Evolutionary conservation across 495 filamentous ascomycete species (phyloP).

Genomic region (Trypethelium eluteriae): DNA sequence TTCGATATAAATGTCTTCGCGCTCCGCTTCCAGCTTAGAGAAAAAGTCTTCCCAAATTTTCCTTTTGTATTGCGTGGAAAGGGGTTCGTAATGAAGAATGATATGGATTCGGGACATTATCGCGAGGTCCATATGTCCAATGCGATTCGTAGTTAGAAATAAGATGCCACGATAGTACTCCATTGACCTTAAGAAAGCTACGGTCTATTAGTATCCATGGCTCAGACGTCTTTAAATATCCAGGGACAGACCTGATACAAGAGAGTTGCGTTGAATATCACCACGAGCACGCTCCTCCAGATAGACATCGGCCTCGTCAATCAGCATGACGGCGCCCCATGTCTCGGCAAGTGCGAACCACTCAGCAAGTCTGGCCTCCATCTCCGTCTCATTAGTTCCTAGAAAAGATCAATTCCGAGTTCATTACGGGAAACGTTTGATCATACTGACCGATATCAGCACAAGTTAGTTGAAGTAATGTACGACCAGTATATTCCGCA

Average conservation of each 20-base stretch:
- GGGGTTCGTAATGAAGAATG: neutral
- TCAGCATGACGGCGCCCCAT: constrained; percentile 21
- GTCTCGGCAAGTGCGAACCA: constrained; percentile 11
- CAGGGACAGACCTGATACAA: neutral
- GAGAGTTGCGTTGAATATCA: constrained; percentile 20
- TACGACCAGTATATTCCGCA: neutral
- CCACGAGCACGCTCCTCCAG: constrained; percentile 18
- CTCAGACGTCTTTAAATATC: neutral
- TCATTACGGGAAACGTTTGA: neutral
- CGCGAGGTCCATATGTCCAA: constrained; percentile 20
- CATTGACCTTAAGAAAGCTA: constrained; percentile 37
- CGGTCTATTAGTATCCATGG: neutral
- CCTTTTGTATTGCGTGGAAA: neutral
- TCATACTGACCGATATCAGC: neutral
- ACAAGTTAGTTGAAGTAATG: neutral
- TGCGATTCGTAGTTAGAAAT: constrained; percentile 50
- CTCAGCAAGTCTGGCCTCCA: neutral
- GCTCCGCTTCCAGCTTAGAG: neutral
- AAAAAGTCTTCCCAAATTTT: neutral
- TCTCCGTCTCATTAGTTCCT: neutral
- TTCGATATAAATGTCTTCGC: neutral
- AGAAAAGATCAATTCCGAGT: neutral
- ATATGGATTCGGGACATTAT: neutral
- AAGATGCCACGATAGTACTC: constrained; percentile 52
- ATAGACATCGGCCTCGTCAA: constrained; percentile 22